Base-by-base conservation (phyloP, 345 rosid species). In the Linum usitatissimum region DNA sequence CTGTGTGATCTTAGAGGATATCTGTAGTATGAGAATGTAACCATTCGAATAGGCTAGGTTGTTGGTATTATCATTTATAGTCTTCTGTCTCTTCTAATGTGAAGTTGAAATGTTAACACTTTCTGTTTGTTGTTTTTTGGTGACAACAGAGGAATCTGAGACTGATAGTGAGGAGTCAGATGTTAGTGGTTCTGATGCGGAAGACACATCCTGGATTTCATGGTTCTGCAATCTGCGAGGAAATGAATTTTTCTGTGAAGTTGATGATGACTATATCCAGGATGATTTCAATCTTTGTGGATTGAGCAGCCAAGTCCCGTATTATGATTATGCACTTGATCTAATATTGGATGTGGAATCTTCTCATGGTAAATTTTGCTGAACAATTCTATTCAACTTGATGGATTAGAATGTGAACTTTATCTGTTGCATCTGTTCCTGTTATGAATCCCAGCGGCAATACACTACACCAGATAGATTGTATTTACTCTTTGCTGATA, bases 231-330 rank as follows among this genome's bases (percentile, higher is more conserved):
- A 84, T 69, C 83, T 92, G 80, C 70, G 94, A 45, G 97, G 98
- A 64, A 92, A 92, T 69, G 98, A 92, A 68, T 90, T 92, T 66
- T 92, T 87, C 72, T 92, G 96, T 73, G 98, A 92, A 78, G 91
- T 92, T 61, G 98, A 92, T 81, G 98, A 92, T 49, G 94, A 92
- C 18, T 92, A 89, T 73, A 86, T 92, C 59, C 97, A 89, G 61
- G 98, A 92, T 75, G 98, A 92, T 71, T 92, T 92, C 54, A 92
- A 92, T 77, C 97, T 92, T 5, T 92, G 97, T 71, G 98, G 98
- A 39, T 74, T 92, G 74, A 92, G 97, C 80, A 78, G 91, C 76
- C 97, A 87, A 92, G 91, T 92, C 78, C 97, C 97, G 3, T 92
- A 84, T 66, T 92, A 85, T 75, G 96, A 87, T 67, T 89, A 82